These are phyloP conservation scores for Suillus spraguei DNA, from an alignment of 768 basidiomycete species.

Conservation along the genomic window DNA sequence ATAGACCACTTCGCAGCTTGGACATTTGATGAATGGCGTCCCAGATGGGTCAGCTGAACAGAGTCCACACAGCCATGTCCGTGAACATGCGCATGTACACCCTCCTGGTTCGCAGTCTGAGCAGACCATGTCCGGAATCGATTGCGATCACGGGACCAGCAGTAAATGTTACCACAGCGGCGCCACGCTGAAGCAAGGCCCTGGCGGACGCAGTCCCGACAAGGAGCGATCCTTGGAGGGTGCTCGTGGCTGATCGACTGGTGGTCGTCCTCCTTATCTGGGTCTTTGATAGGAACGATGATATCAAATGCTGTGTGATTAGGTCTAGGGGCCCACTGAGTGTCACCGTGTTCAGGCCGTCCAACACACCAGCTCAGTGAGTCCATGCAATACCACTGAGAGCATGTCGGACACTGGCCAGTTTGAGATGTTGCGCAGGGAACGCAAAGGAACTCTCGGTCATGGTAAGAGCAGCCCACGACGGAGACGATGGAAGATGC, in stretches of 20 bases:
- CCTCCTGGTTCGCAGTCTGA: conserved; percentile 6
- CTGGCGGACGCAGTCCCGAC: background rate
- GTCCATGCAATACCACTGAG: conserved; percentile 8
- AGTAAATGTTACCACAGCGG: conserved; percentile 1
- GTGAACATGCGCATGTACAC: conserved; percentile 1
- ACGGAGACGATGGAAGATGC: conserved; percentile 2
- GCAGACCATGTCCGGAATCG: conserved; percentile 5
- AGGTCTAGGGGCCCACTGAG: background rate
- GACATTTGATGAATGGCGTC: background rate
- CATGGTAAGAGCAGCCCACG: conserved; percentile 5
- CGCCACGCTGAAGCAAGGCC: conserved; percentile 2
- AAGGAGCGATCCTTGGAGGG: conserved; percentile 4
- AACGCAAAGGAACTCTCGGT: conserved; percentile 2
- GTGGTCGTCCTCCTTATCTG: background rate
- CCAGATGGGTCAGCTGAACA: conserved; percentile 1
- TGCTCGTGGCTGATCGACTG: background rate
- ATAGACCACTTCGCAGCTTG: background rate
- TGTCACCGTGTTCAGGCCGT: conserved; percentile 1
- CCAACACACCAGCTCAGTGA: conserved; percentile 7
- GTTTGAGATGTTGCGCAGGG: background rate
- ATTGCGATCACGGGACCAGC: conserved; percentile 5
- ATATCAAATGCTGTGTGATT: background rate
- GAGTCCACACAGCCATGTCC: conserved; percentile 2
- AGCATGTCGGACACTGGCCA: conserved; percentile 5
- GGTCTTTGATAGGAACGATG: background rate